These are phyloP conservation scores for Areca catechu DNA, from an alignment of 176 grass and related monocot species.

Conservation along the genomic window DNA sequence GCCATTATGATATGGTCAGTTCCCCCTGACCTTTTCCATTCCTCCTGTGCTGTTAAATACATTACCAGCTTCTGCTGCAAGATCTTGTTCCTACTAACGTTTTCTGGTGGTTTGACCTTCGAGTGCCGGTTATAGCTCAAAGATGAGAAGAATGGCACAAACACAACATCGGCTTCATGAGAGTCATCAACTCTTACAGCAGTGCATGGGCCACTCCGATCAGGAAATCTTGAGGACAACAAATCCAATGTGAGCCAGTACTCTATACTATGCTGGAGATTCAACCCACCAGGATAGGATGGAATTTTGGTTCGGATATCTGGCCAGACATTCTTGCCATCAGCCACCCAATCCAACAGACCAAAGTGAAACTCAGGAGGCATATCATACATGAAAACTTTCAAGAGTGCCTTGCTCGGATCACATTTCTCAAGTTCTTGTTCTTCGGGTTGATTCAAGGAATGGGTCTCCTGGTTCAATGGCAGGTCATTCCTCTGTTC, in stretches of 20 bases:
- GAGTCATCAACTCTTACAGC: slow-evolving; percentile 11
- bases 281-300: slow-evolving; percentile 7
- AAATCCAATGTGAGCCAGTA: slow-evolving; percentile 20
- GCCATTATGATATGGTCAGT: slow-evolving; percentile 11
- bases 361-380: slow-evolving; percentile 17
- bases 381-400: slow-evolving; percentile 21
- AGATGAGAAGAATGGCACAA: slow-evolving; percentile 20
- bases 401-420: slow-evolving; percentile 11
- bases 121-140: slow-evolving; percentile 14
- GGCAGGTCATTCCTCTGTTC: neutral
- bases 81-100: slow-evolving; percentile 4
- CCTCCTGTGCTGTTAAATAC: slow-evolving; percentile 7
- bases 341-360: slow-evolving; percentile 4
- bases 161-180: slow-evolving; percentile 15
- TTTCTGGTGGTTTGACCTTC: slow-evolving; percentile 5
- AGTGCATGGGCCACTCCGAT: slow-evolving; percentile 9
- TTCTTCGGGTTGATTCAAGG: neutral
- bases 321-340: slow-evolving; percentile 11
- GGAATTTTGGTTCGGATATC: slow-evolving; percentile 11
- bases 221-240: slow-evolving; percentile 9
- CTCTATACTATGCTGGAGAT: slow-evolving; percentile 22
- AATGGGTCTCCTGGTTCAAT: neutral
- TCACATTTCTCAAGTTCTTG: neutral
- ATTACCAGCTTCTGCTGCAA: slow-evolving; percentile 8
- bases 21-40: slow-evolving; percentile 17